A percentile compares a stretch with the other conserved stretches of the same genome.
Evolutionary conservation across 139 green algal genomes (phyloP).

Genomic region (Auxenochlorella protothecoides): DNA sequence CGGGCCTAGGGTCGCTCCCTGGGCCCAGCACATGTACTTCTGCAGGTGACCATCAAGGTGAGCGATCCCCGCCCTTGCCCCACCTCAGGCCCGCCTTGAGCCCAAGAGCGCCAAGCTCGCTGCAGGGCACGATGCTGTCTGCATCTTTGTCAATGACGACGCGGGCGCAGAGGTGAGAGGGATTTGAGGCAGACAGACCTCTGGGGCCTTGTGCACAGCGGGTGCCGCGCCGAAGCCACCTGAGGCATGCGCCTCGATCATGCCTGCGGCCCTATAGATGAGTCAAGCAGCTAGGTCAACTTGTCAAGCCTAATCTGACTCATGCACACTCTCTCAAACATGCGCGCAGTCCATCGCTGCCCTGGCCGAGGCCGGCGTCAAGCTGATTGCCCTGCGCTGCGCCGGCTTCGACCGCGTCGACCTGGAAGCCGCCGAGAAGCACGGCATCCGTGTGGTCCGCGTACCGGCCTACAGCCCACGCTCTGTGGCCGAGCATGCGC

Average conservation of each 20-base stretch:
- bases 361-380: constrained; percentile 45
- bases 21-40: no score
- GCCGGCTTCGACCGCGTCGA: constrained; percentile 61
- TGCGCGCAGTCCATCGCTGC: constrained; percentile 27
- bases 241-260: no score
- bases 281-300: no score
- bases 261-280: no score
- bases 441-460: constrained; percentile 35
- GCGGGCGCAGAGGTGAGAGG: constrained; percentile 18
- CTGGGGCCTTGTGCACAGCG: no score
- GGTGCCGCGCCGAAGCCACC: no score
- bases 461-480: constrained; percentile 65
- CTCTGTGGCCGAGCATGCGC: constrained; percentile 65
- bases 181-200: no score
- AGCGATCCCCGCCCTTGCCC: no score
- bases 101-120: constrained; percentile 40
- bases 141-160: constrained; percentile 67
- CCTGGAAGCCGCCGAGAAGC: constrained; percentile 23
- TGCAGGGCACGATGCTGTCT: constrained; percentile 25
- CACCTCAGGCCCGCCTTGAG: constrained; percentile 33
- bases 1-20: no score
- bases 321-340: background rate
- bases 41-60: no score
- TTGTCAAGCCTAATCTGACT: no score
- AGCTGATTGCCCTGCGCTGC: constrained; percentile 61